Evolutionary conservation across 2,329 filamentous ascomycete species (phyloP).

Genomic region (Fusarium verrucosum): DNA sequence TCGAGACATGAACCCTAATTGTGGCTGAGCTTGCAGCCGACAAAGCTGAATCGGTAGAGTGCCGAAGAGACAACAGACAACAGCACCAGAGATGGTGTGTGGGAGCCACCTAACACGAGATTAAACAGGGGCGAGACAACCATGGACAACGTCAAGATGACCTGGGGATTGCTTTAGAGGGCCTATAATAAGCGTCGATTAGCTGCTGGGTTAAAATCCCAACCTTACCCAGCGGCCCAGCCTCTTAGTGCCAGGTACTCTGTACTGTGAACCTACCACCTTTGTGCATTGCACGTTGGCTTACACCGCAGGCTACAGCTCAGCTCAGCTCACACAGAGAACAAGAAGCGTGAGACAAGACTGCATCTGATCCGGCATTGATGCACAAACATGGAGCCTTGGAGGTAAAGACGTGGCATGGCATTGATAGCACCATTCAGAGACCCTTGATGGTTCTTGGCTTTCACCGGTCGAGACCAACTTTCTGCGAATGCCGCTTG

Average conservation of each 20-base stretch:
- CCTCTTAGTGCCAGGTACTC: background rate
- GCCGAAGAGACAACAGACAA: constrained; percentile 1
- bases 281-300: constrained; percentile 2
- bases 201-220: constrained; percentile 1
- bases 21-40: constrained; percentile 30
- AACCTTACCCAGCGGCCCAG: constrained; percentile 9
- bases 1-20: constrained; percentile 13
- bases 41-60: constrained; percentile 2
- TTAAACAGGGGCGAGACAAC: constrained; percentile 31
- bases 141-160: constrained; percentile 32
- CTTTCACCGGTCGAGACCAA: constrained; percentile 6
- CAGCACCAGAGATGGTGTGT: constrained; percentile 42
- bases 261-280: constrained; percentile 3
- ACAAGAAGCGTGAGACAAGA: constrained; percentile 11
- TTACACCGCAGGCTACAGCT: constrained; percentile 8
- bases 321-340: constrained; percentile 3
- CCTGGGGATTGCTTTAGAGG: constrained; percentile 12
- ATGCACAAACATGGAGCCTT: constrained; percentile 25
- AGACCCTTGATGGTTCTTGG: constrained; percentile 18
- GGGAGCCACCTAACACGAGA: constrained; percentile 48
- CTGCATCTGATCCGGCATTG: constrained; percentile 14
- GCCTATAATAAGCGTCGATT: constrained; percentile 7
- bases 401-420: constrained; percentile 28
- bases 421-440: constrained; percentile 20
- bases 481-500: constrained; percentile 8